Evolutionary conservation across 2,329 filamentous ascomycete genomes (phyloP).

Genomic region (Anthostomella pinea): DNA sequence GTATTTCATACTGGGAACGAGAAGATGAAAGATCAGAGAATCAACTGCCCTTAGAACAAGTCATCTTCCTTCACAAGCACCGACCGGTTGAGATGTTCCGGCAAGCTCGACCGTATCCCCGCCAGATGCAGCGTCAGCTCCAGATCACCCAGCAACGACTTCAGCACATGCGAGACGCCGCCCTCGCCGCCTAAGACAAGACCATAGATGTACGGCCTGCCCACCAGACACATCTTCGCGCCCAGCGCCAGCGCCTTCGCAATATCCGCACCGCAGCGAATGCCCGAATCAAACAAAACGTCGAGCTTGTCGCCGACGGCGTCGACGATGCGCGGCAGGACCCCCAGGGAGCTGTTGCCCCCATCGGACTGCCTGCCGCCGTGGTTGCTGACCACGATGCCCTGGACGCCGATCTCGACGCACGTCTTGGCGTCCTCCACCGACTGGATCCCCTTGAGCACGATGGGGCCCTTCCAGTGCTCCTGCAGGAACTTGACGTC

Average conservation of each 20-base stretch:
- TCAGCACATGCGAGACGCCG: conserved; percentile 26
- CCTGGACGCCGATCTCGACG: conserved; percentile 20
- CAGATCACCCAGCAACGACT: conserved; percentile 26
- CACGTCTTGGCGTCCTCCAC: conserved; percentile 27
- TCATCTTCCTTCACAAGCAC: conserved; percentile 22
- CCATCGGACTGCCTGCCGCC: conserved; percentile 57
- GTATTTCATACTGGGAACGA: too few species aligned
- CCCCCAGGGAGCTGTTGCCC: conserved; percentile 51
- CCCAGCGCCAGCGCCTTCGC: conserved; percentile 58
- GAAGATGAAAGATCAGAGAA: too few species aligned
- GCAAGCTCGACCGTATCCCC: conserved; percentile 20
- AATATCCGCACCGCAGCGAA: conserved; percentile 58
- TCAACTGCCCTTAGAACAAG: conserved; percentile 20
- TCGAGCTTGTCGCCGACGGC: conserved; percentile 58
- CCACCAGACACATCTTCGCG: conserved; percentile 56
- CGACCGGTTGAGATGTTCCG: conserved; percentile 15
- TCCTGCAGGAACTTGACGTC: conserved; percentile 23
- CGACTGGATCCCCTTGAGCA: conserved; percentile 34
- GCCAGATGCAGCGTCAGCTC: conserved; percentile 28
- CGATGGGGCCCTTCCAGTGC: conserved; percentile 29
- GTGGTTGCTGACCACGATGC: conserved; percentile 56
- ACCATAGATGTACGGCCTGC: conserved; percentile 54
- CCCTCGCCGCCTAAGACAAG: conserved; percentile 27
- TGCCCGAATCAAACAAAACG: conserved; percentile 60
- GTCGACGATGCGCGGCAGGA: conserved; percentile 59